Evolutionary conservation across 768 basidiomycete species (phyloP).

Genomic region (Mycena filopes): DNA sequence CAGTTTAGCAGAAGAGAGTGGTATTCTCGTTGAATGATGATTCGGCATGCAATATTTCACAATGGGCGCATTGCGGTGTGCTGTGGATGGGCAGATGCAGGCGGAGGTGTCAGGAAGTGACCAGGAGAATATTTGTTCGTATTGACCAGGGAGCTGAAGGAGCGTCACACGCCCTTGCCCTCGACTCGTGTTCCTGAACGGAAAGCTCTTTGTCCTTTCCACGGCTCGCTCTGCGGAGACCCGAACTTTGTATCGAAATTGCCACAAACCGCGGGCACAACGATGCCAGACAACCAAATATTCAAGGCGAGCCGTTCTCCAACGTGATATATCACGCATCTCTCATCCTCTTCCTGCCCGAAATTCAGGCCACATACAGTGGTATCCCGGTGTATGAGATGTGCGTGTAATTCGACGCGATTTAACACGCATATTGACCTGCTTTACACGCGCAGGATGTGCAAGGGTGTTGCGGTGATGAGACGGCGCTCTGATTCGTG

Average conservation of each 20-base stretch:
- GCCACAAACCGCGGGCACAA: conserved; percentile 1
- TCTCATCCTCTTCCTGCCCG: conserved; percentile 37
- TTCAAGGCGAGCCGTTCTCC: conserved; percentile 72
- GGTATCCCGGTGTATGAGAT: conserved; percentile 94
- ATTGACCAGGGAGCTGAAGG: conserved; percentile 5
- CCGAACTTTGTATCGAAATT: not conserved
- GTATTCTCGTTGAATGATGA: not conserved
- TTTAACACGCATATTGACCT: conserved; percentile 47
- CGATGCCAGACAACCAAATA: conserved; percentile 87
- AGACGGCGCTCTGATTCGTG: conserved; percentile 94
- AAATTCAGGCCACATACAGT: conserved; percentile 85
- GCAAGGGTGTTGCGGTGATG: conserved; percentile 97
- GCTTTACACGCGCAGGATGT: conserved; percentile 77
- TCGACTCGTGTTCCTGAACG: conserved; percentile 24
- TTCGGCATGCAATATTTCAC: not conserved
- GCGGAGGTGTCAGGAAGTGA: no score
- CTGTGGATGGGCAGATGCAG: no score
- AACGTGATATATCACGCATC: conserved; percentile 31
- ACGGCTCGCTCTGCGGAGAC: not conserved
- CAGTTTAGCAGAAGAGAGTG: not conserved
- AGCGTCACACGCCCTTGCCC: not conserved
- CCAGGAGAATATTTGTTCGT: conserved; percentile 17
- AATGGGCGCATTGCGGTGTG: not conserved
- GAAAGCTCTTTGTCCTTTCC: not conserved
- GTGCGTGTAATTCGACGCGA: conserved; percentile 62